A percentile compares a stretch with the other conserved stretches of the same genome.
These are phyloP conservation scores for Saposhnikovia divaricata DNA, from an alignment of 129 eudicot genomes.

Conservation along the genomic window DNA sequence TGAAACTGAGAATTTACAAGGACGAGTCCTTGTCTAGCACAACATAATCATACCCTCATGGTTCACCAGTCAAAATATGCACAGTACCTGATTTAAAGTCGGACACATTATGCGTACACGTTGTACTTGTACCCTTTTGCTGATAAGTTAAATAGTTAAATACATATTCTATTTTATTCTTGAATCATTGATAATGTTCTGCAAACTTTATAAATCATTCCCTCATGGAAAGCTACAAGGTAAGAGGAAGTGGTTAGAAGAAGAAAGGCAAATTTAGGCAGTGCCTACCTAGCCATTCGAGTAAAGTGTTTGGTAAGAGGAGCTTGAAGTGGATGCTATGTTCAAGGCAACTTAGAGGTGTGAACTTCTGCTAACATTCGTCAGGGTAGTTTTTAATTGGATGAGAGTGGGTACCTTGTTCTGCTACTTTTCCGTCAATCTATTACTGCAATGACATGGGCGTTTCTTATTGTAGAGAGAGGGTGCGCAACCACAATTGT, in stretches of 20 bases:
- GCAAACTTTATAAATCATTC: neutral
- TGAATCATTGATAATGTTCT: neutral
- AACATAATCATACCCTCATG: neutral
- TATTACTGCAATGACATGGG: slow-evolving; percentile 73
- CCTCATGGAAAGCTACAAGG: neutral
- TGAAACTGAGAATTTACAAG: neutral
- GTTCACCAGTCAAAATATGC: neutral
- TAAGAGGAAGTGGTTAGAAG: neutral
- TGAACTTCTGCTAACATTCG: slow-evolving; percentile 66
- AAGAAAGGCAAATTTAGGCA: neutral
- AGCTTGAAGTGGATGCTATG: slow-evolving; percentile 53
- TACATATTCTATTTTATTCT: neutral
- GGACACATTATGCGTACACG: too few relatives aligned
- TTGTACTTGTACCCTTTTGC: neutral
- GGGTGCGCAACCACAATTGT: slow-evolving; percentile 77
- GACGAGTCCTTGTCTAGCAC: neutral
- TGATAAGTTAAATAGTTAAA: too few relatives aligned
- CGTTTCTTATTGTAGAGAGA: slow-evolving; percentile 72
- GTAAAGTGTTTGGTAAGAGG: slow-evolving; percentile 14
- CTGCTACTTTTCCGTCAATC: slow-evolving; percentile 87
- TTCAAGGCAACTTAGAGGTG: slow-evolving; percentile 60
- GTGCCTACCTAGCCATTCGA: neutral
- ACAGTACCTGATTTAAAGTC: too few relatives aligned
- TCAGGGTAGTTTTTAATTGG: slow-evolving; percentile 63
- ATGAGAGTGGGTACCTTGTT: slow-evolving; percentile 90